phyloP scores from a whole-genome alignment of 2,329 filamentous ascomycete species.

The Cercospora canescens region DNA sequence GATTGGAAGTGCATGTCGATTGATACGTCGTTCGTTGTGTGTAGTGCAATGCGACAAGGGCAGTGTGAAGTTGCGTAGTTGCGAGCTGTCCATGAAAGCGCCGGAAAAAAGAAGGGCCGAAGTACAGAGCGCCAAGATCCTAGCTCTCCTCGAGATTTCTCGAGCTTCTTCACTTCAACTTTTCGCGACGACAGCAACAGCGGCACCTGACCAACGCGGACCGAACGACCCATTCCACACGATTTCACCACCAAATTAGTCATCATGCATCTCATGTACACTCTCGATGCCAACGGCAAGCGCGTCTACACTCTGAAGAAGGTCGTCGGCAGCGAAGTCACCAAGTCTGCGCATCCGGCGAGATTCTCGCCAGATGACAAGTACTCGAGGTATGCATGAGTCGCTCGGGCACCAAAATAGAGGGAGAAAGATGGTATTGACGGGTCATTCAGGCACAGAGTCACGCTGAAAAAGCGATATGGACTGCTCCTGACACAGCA shows the following conservation, averaged over 20 bases:
- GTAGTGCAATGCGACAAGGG: not conserved
- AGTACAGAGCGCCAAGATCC: not conserved
- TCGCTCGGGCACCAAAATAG: not conserved
- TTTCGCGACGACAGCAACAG: not conserved
- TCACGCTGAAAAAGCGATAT: conserved; percentile 93
- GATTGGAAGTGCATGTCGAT: conserved; percentile 9
- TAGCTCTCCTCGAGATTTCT: conserved; percentile 1
- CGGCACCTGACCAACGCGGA: not conserved
- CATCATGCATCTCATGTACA: conserved; percentile 80
- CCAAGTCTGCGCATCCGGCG: conserved; percentile 93
- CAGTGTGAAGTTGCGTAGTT: conserved; percentile 6
- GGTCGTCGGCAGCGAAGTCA: conserved; percentile 76
- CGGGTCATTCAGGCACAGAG: conserved; percentile 66
- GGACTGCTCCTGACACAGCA: conserved; percentile 81
- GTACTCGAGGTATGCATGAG: conserved; percentile 68
- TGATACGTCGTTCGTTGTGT: not conserved
- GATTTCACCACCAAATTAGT: conserved; percentile 3
- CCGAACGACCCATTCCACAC: not conserved
- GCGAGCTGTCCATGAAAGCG: conserved; percentile 9
- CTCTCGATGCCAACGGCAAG: conserved; percentile 76
- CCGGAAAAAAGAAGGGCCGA: conserved; percentile 1
- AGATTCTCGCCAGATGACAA: conserved; percentile 98
- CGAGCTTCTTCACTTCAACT: conserved; percentile 2
- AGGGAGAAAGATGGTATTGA: not conserved
- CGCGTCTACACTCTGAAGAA: conserved; percentile 96